These are phyloP conservation scores for Phytophthora citricola DNA, from an alignment of 352 stramenopile genomes.

Conservation along the genomic window DNA sequence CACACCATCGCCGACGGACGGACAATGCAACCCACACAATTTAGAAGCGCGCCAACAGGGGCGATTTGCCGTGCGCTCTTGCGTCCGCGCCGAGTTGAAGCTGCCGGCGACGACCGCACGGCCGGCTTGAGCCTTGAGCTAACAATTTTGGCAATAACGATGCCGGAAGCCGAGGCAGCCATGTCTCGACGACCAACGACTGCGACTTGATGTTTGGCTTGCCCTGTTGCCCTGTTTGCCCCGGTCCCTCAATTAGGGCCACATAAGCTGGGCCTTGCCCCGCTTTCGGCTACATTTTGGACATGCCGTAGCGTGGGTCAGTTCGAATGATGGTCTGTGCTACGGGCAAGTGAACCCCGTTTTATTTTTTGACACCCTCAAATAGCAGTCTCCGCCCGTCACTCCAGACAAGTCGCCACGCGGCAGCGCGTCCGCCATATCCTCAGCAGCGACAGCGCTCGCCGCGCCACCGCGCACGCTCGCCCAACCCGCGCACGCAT, in stretches of 20 bases:
- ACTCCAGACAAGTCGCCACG: neutral
- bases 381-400: conserved; percentile 6
- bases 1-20: neutral
- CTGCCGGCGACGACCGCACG: conserved; percentile 14
- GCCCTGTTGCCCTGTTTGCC: conserved; percentile 23
- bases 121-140: conserved; percentile 5
- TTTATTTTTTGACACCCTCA: conserved; percentile 15
- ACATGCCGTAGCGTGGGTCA: conserved; percentile 19
- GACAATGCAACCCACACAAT: conserved; percentile 16
- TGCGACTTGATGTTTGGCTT: conserved; percentile 6
- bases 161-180: conserved; percentile 25
- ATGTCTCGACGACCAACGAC: conserved; percentile 36
- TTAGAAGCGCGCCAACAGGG: conserved; percentile 7
- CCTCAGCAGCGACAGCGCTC: neutral
- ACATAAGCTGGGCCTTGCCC: no score
- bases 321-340: conserved; percentile 20
- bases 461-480: conserved; percentile 3
- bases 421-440: neutral
- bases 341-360: conserved; percentile 9
- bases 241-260: no score
- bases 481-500: conserved; percentile 27
- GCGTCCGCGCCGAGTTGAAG: conserved; percentile 14
- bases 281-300: conserved; percentile 8
- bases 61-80: conserved; percentile 25
- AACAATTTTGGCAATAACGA: conserved; percentile 27